phyloP scores from a whole-genome alignment of 2,329 filamentous ascomycete species.

The Nectriaceae sp. region DNA sequence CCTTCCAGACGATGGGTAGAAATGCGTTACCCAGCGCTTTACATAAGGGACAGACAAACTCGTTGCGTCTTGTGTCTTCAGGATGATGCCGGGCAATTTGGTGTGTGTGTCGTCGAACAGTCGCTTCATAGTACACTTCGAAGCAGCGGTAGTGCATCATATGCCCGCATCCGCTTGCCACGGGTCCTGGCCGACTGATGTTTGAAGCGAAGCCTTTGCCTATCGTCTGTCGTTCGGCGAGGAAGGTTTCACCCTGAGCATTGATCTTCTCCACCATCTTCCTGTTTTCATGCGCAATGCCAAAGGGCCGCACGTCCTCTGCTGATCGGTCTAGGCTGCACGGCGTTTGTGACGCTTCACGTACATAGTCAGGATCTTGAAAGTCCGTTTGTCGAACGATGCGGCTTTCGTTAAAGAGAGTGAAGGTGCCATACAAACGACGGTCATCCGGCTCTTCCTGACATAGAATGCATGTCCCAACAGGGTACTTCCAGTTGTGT shows the following conservation, averaged over 20 bases:
- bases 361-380: constrained; percentile 78
- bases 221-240: constrained; percentile 76
- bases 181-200: constrained; percentile 69
- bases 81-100: constrained; percentile 96
- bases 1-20: constrained; percentile 92
- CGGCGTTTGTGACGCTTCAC: constrained; percentile 79
- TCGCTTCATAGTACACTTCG: constrained; percentile 85
- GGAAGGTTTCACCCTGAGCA: constrained; percentile 68
- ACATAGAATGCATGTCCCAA: constrained; percentile 91
- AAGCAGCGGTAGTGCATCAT: constrained; percentile 99
- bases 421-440: constrained; percentile 89
- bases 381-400: constrained; percentile 87
- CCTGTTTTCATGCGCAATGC: constrained; percentile 85
- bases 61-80: constrained; percentile 74
- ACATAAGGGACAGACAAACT: constrained; percentile 95
- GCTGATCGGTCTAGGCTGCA: constrained; percentile 82
- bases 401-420: constrained; percentile 80
- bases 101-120: constrained; percentile 78
- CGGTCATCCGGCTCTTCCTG: constrained; percentile 94
- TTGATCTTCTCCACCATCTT: constrained; percentile 76
- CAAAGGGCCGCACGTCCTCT: constrained; percentile 83
- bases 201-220: constrained; percentile 84
- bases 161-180: constrained; percentile 91
- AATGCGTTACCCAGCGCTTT: constrained; percentile 96
- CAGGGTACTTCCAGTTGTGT: constrained; percentile 79